Evolutionary conservation across 2,329 filamentous ascomycete genomes (phyloP).

Genomic region (Phoma sp.): DNA sequence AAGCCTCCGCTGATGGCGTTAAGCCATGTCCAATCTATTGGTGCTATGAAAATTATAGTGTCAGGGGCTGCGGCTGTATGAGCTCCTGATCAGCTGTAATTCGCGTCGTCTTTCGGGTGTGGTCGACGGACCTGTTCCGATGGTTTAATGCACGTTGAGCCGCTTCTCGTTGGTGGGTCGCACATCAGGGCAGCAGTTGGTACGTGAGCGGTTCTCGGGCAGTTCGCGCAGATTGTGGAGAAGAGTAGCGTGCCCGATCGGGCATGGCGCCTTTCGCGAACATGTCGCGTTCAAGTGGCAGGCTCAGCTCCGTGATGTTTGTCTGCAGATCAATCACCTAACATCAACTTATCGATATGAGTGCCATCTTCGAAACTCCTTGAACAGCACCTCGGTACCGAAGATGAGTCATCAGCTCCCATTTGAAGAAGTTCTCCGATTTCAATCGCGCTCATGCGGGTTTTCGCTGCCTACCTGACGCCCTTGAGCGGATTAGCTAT

Average conservation of each 20-base stretch:
- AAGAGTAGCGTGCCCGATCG: not conserved
- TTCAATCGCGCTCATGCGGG: too few relatives aligned
- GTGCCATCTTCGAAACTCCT: too few relatives aligned
- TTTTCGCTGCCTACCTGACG: too few relatives aligned
- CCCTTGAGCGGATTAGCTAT: too few relatives aligned
- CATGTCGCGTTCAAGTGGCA: not conserved
- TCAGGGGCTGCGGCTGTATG: conserved; percentile 2
- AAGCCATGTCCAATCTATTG: not conserved
- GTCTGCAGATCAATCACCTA: too few relatives aligned
- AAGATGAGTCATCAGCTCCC: too few relatives aligned
- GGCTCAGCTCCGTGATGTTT: not conserved
- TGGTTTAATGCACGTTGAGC: not conserved
- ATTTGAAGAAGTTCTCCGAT: too few relatives aligned
- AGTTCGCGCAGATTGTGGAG: not conserved
- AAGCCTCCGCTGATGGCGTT: not conserved
- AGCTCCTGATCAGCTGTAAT: not conserved
- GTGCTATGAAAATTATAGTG: not conserved
- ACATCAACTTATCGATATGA: too few relatives aligned
- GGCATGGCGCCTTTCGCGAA: not conserved
- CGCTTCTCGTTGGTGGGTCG: not conserved
- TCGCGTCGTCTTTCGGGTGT: not conserved
- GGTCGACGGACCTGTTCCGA: not conserved
- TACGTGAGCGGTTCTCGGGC: conserved; percentile 3
- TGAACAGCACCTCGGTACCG: too few relatives aligned
- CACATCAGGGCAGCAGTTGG: not conserved